Evolutionary conservation across 139 green algal species (phyloP).

Genomic region (Tetratostichococcus sp.): DNA sequence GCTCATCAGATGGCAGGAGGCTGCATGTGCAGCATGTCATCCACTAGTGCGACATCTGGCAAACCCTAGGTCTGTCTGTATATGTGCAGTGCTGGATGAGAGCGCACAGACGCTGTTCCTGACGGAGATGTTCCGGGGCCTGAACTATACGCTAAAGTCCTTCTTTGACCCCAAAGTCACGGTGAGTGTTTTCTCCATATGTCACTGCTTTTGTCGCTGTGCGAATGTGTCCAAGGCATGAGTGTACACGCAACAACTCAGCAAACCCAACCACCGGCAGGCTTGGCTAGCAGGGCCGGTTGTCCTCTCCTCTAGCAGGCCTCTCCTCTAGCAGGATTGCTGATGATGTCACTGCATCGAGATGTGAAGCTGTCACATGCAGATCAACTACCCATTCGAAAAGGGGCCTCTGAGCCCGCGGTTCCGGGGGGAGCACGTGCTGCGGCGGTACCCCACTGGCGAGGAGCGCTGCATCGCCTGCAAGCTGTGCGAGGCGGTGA

Average conservation of each 20-base stretch:
- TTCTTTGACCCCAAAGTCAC: conserved; percentile 98
- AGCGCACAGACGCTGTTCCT: conserved; percentile 92
- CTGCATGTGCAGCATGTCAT: no score
- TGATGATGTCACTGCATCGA: background rate
- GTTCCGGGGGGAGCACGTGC: conserved; percentile 97
- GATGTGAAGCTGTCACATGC: background rate
- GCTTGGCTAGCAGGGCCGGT: no score
- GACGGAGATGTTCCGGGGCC: conserved; percentile 90
- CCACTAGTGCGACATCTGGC: background rate
- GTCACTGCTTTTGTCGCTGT: background rate
- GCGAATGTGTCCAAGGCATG: no score
- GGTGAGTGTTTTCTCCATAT: conserved; percentile 33
- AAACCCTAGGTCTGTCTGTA: background rate
- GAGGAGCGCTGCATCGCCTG: conserved; percentile 99
- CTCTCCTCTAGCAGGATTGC: no score
- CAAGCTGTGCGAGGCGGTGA: conserved; percentile 98
- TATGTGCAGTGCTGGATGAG: conserved; percentile 80
- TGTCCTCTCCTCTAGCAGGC: no score
- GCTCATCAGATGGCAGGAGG: no score
- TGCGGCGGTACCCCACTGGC: conserved; percentile 93
- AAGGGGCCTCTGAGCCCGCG: conserved; percentile 91
- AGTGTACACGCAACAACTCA: no score
- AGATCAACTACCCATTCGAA: conserved; percentile 99
- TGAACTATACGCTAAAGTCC: conserved; percentile 87
- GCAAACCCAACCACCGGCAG: no score